A percentile compares a stretch with the other conserved stretches of the same genome.
Evolutionary conservation across 1,284 basidiomycete genomes (phyloP).

Genomic region (Cystobasidium slooffiae): DNA sequence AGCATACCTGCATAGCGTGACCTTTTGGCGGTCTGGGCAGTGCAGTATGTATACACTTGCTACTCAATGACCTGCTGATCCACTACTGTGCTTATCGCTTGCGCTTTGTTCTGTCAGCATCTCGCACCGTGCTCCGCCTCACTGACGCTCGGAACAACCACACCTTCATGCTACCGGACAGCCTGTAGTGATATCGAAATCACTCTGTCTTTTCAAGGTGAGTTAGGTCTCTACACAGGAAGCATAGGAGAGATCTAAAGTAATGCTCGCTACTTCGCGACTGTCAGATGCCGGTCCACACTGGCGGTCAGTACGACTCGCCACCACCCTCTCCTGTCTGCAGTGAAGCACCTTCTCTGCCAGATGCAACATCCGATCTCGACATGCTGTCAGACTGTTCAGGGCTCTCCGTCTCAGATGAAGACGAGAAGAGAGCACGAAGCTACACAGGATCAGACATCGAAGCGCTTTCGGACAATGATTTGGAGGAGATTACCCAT

Average conservation of each 20-base stretch:
- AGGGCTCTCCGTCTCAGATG: conserved; percentile 22
- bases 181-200: background rate
- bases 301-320: background rate
- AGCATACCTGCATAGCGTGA: too few relatives aligned
- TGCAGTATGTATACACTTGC: too few relatives aligned
- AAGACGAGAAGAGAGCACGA: conserved; percentile 9
- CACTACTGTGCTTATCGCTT: too few relatives aligned
- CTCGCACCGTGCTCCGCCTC: too few relatives aligned
- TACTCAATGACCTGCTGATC: too few relatives aligned
- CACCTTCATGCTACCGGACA: background rate
- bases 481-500: conserved; percentile 25
- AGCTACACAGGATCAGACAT: background rate
- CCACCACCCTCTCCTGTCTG: conserved; percentile 23
- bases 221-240: background rate
- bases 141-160: too few relatives aligned
- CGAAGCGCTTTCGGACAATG: conserved; percentile 13
- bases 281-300: conserved; percentile 8
- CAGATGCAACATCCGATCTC: conserved; percentile 30
- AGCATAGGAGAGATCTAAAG: background rate
- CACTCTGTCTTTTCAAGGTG: conserved; percentile 2
- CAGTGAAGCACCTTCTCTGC: conserved; percentile 32
- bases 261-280: background rate
- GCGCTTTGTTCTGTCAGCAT: too few relatives aligned
- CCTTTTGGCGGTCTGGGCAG: too few relatives aligned
- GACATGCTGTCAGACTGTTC: conserved; percentile 33